phyloP scores from a whole-genome alignment of 192 early-diverging fungal genomes.

The Backusella tarrabulga region DNA sequence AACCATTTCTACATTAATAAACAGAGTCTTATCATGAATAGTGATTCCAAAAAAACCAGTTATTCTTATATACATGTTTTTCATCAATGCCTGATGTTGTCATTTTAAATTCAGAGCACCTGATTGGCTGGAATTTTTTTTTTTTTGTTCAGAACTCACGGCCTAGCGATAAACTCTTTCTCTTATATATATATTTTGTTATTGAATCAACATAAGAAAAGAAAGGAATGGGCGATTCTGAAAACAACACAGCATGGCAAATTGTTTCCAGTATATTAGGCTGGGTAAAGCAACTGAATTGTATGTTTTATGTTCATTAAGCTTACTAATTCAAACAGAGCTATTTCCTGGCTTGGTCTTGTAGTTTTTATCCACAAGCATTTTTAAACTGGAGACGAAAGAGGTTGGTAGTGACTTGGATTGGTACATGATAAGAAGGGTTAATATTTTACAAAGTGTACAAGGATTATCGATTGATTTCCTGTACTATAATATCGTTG shows the following conservation, averaged over 20 bases:
- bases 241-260: not conserved
- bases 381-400: conserved; percentile 76
- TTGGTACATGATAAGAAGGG: not conserved
- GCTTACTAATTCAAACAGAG: conserved; percentile 30
- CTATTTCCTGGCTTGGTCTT: conserved; percentile 86
- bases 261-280: not conserved
- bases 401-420: conserved; percentile 30
- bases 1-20: no score
- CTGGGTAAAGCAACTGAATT: not conserved
- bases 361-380: conserved; percentile 86
- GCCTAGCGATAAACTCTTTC: not conserved
- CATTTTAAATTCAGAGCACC: not conserved
- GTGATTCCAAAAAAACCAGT: no score
- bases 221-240: not conserved
- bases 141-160: not conserved
- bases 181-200: not conserved
- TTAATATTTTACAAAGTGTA: conserved; percentile 44
- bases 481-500: conserved; percentile 80
- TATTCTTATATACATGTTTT: no score
- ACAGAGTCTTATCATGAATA: no score
- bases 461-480: conserved; percentile 91
- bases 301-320: not conserved
- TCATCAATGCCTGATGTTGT: not conserved
- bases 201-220: not conserved
- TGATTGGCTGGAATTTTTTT: not conserved